Base-by-base conservation (phyloP, 345 rosid species). In the Populus davidiana region DNA sequence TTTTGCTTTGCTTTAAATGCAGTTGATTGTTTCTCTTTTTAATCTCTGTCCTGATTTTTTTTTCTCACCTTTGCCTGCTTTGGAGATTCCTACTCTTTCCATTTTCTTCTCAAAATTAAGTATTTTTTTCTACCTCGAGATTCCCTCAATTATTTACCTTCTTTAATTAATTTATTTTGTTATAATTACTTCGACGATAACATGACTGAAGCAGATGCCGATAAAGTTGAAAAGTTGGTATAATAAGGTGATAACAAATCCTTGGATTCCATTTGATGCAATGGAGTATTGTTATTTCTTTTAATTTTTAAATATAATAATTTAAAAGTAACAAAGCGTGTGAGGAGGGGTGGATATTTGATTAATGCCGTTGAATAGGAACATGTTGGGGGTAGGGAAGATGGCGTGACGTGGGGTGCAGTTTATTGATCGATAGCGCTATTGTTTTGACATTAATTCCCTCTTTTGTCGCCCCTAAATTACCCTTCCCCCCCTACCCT, bases 321-420 rank as follows among this genome's bases (percentile, higher is more conserved):
- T 18, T 33, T 43, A 11, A 59, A 59, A 69, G 56, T 5, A 43
- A 52, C 23, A 71, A 59, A 67, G 44, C 20, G 31, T 67, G 65
- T 33, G 71, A 16, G 29, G 62, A 25, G 13, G 71, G 14, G 43
- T 18, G 52, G 29, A 36, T 59, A 39, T 68, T 73, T 67, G 77
- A 73, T 72, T 67, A 8, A 33, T 67, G 36, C 6, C n/a, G 29
- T 33, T 67, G 47, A 38, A 38, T 17, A 47, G 50, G 64, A 61
- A 76, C 71, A 35, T 76, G 66, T 39, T 66, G 65, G 65, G 65
- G 67, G 23, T 17, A 23, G 64, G 67, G 66, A 25, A 61, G 80
- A 72, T 81, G 69, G 81, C 75, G 84, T 81, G 84, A 73, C 69
- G 78, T 73, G 78, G 81, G 76, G 71, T 67, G 59, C 75, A 77